A percentile compares a stretch with the other conserved stretches of the same genome.
phyloP scores from a whole-genome alignment of 257 asterid genomes.

The Primulina tabacum region DNA sequence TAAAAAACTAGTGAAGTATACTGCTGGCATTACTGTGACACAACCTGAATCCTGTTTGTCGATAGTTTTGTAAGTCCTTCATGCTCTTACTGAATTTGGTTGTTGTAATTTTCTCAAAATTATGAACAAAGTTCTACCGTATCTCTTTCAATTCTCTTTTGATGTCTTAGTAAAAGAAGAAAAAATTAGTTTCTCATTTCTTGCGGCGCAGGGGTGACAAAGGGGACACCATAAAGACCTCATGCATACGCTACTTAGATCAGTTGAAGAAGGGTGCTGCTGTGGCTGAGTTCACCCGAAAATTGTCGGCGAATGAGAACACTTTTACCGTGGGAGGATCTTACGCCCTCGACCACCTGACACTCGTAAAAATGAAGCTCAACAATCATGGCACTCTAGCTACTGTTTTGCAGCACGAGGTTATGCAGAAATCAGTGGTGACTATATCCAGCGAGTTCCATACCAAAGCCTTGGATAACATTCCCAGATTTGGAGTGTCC shows the following conservation, averaged over 20 bases:
- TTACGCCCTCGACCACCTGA: slow-evolving; percentile 55
- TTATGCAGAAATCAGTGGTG: slow-evolving; percentile 56
- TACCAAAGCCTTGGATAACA: slow-evolving; percentile 78
- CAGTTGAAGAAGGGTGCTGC: slow-evolving; percentile 50
- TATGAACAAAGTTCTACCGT: not conserved
- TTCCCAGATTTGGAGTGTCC: slow-evolving; percentile 67
- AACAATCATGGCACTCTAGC: slow-evolving; percentile 72
- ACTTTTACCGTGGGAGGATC: slow-evolving; percentile 80
- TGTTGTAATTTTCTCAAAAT: not conserved
- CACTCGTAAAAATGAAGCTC: slow-evolving; percentile 62
- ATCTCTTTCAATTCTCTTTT: too few relatives aligned
- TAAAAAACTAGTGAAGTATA: slow-evolving; percentile 65
- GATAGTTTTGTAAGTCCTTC: slow-evolving; percentile 58
- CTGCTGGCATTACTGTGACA: slow-evolving; percentile 71
- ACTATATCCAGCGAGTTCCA: slow-evolving; percentile 72
- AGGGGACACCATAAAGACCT: slow-evolving; percentile 69
- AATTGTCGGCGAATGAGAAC: slow-evolving; percentile 74
- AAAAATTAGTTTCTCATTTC: not conserved
- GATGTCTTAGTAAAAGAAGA: too few relatives aligned
- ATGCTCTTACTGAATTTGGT: not conserved
- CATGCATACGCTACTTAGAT: slow-evolving; percentile 59
- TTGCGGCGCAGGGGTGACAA: slow-evolving; percentile 53
- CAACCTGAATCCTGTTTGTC: slow-evolving; percentile 75
- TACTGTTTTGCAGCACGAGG: slow-evolving; percentile 68
- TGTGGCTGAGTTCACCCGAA: slow-evolving; percentile 63